Conservation (phyloP, 768 basidiomycete species). For the Gelatoporia subvermispora region DNA sequence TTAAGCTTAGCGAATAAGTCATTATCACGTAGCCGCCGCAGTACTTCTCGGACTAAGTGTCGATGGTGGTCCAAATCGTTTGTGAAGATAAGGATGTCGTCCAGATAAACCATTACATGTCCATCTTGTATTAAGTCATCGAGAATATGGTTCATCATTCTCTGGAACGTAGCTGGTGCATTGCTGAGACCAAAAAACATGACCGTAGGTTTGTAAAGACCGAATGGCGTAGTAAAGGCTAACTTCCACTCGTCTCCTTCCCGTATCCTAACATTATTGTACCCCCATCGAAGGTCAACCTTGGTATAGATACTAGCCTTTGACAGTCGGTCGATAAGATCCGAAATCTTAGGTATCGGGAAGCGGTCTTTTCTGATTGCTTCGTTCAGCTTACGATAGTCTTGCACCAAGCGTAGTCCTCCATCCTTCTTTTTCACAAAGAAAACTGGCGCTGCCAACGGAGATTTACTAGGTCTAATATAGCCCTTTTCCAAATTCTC, state of each 20-base stretch:
- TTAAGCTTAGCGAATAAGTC: conserved; percentile 30
- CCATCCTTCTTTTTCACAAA: no score
- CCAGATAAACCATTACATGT: conserved; percentile 39
- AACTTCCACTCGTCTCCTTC: conserved; percentile 26
- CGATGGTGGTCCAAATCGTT: conserved; percentile 7
- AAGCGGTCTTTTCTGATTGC: conserved; percentile 30
- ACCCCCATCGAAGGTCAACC: conserved; percentile 28
- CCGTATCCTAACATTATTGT: conserved; percentile 23
- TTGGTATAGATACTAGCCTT: conserved; percentile 23
- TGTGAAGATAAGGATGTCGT: conserved; percentile 31
- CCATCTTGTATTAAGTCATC: conserved; percentile 25
- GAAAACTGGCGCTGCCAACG: no score
- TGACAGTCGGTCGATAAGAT: conserved; percentile 19
- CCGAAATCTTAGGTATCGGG: conserved; percentile 28
- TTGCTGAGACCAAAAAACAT: conserved; percentile 37
- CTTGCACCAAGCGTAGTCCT: no score
- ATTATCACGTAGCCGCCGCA: conserved; percentile 22
- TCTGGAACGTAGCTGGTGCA: conserved; percentile 32
- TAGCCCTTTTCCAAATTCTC: no score
- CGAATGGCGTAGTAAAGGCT: no score
- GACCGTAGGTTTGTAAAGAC: conserved; percentile 34
- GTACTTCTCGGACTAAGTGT: conserved; percentile 11
- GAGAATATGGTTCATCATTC: conserved; percentile 29
- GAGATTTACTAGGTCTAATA: no score
- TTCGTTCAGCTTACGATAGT: conserved; percentile 27